phyloP scores from a whole-genome alignment of 331 rosid species.

The Saraca asoca region DNA sequence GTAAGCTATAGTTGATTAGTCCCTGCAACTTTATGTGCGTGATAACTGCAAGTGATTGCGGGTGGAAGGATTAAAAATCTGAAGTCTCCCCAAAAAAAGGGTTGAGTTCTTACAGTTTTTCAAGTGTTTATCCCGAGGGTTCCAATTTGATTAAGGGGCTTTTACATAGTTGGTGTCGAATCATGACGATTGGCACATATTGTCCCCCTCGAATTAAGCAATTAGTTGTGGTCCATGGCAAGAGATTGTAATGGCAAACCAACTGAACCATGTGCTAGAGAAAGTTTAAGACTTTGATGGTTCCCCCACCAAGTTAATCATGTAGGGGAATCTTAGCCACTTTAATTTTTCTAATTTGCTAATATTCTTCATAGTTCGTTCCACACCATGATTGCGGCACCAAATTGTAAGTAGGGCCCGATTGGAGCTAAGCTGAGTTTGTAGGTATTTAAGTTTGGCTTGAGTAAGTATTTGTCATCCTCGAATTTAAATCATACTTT shows the following conservation, averaged over 20 bases:
- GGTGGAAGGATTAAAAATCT: constrained; percentile 27
- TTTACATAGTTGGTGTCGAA: constrained; percentile 35
- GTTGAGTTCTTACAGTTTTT: constrained; percentile 15
- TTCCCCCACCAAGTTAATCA: constrained; percentile 25
- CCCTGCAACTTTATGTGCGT: constrained; percentile 43
- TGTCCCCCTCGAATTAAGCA: constrained; percentile 46
- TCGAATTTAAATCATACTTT: too few species aligned
- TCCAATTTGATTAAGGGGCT: constrained; percentile 32
- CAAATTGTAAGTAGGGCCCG: constrained; percentile 53
- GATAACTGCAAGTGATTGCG: constrained; percentile 58
- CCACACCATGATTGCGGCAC: constrained; percentile 54
- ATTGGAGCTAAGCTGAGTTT: too few species aligned
- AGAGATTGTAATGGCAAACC: constrained; percentile 10
- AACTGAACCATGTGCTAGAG: constrained; percentile 36
- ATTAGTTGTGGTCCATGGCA: constrained; percentile 38
- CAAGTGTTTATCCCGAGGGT: constrained; percentile 35
- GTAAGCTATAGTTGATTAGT: constrained; percentile 27
- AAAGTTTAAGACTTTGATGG: constrained; percentile 19
- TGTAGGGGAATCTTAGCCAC: constrained; percentile 34
- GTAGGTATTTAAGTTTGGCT: too few species aligned
- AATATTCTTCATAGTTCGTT: constrained; percentile 28
- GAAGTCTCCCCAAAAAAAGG: constrained; percentile 28
- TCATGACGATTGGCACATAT: constrained; percentile 44
- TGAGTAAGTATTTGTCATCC: too few species aligned
- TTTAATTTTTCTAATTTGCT: constrained; percentile 34